These are phyloP conservation scores for Lactarius sanguifluus DNA, from an alignment of 768 basidiomycete genomes.

Conservation along the genomic window DNA sequence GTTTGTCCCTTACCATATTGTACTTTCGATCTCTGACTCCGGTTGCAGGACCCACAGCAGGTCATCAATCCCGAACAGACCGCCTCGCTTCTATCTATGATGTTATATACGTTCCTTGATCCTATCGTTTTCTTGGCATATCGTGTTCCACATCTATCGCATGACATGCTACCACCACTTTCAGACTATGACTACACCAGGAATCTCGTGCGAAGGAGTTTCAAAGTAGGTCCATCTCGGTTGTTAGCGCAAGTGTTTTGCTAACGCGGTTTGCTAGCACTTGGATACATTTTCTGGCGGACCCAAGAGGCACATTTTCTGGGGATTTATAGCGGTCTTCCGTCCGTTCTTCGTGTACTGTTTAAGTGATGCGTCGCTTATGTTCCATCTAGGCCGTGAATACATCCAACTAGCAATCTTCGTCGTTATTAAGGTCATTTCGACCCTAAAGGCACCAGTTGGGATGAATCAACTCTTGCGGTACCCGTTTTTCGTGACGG, in stretches of 20 bases:
- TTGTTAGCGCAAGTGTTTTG: background rate
- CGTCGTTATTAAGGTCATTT: conserved; percentile 15
- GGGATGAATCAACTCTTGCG: conserved; percentile 37
- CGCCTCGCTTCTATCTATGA: too few relatives aligned
- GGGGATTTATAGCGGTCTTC: conserved; percentile 32
- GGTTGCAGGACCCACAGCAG: too few relatives aligned
- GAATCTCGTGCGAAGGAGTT: conserved; percentile 38
- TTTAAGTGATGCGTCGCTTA: background rate
- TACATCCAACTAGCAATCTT: conserved; percentile 24
- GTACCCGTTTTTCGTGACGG: conserved; percentile 27
- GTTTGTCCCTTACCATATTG: too few relatives aligned
- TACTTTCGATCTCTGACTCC: too few relatives aligned
- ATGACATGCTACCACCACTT: background rate
- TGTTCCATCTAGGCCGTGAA: conserved; percentile 18
- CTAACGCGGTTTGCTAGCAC: conserved; percentile 30
- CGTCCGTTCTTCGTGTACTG: conserved; percentile 15
- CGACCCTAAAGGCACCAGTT: conserved; percentile 34
- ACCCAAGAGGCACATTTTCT: conserved; percentile 32
- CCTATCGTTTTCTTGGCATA: too few relatives aligned
- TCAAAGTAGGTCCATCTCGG: conserved; percentile 33
- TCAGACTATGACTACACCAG: conserved; percentile 47
- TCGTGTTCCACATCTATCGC: too few relatives aligned
- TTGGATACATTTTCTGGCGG: conserved; percentile 32
- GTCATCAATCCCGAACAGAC: too few relatives aligned
- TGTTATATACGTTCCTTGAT: too few relatives aligned